phyloP scores from a whole-genome alignment of 202 grass and related monocot species.

The Setaria italica region DNA sequence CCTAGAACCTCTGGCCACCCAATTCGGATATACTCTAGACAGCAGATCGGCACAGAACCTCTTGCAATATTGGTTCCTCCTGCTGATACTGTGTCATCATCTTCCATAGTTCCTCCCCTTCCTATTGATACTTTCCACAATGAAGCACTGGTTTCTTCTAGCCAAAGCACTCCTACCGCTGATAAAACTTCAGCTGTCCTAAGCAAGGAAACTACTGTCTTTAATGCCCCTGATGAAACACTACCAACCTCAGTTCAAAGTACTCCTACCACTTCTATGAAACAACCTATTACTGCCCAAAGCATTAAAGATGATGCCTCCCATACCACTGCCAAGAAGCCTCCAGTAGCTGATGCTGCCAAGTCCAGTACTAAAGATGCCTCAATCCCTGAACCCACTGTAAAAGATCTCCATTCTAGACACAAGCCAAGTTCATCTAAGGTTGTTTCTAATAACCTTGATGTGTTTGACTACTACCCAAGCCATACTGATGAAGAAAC shows the following conservation, averaged over 20 bases:
- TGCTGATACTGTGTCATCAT: constrained; percentile 4
- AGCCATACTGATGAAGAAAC: constrained; percentile 35
- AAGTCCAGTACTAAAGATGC: not conserved
- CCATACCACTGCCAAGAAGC: constrained; percentile 18
- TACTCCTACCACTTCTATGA: constrained; percentile 9
- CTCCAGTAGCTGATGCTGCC: not conserved
- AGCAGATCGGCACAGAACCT: constrained; percentile 35
- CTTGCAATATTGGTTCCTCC: constrained; percentile 47
- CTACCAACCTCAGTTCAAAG: not conserved
- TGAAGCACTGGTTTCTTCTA: constrained; percentile 26
- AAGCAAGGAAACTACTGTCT: constrained; percentile 30
- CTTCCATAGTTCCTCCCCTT: not conserved
- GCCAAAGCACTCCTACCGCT: constrained; percentile 29
- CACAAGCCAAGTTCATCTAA: constrained; percentile 5
- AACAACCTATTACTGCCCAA: constrained; percentile 19
- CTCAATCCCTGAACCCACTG: constrained; percentile 21
- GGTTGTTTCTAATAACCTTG: not conserved
- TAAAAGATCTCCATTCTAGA: constrained; percentile 8
- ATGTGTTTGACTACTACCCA: constrained; percentile 24
- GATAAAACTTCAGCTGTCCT: constrained; percentile 25
- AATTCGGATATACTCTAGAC: constrained; percentile 24
- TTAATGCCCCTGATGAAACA: constrained; percentile 20
- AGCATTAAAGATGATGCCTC: constrained; percentile 6
- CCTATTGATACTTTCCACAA: constrained; percentile 16
- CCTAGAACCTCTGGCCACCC: not conserved